phyloP scores from a whole-genome alignment of 2,329 filamentous ascomycete genomes.

The Colletotrichum sp. region DNA sequence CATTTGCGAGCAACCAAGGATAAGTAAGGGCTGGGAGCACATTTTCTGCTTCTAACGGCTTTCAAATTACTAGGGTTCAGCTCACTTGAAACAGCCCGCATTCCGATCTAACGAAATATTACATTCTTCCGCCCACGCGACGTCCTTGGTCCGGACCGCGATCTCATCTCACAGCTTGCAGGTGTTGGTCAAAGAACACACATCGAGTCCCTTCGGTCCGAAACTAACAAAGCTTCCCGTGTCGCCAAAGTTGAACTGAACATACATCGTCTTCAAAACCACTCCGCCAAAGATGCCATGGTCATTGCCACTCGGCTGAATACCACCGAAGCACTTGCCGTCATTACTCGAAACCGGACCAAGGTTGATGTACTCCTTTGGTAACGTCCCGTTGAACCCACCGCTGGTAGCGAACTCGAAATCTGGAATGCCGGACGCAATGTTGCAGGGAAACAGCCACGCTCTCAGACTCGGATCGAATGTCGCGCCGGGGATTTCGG shows the following conservation, averaged over 20 bases:
- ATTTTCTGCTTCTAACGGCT: not conserved
- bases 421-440: constrained; percentile 59
- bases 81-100: not conserved
- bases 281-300: constrained; percentile 78
- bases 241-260: constrained; percentile 31
- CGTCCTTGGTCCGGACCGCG: not conserved
- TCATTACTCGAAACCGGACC: constrained; percentile 51
- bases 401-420: constrained; percentile 59
- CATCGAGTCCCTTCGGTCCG: constrained; percentile 4
- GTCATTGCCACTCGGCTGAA: constrained; percentile 61
- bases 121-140: not conserved
- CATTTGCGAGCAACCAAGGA: not conserved
- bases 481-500: constrained; percentile 54
- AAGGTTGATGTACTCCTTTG: constrained; percentile 62
- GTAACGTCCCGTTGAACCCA: constrained; percentile 54
- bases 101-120: not conserved
- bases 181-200: not conserved
- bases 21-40: not conserved
- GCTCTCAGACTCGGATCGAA: constrained; percentile 50
- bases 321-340: constrained; percentile 74
- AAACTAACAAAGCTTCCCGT: constrained; percentile 5
- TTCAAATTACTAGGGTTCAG: not conserved
- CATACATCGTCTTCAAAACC: constrained; percentile 79
- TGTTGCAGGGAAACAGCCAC: constrained; percentile 63
- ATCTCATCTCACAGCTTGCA: not conserved